Percentiles rank a stretch among this genome's conserved stretches.
These are phyloP conservation scores for Quercus tomentella DNA, from an alignment of 331 rosid genomes.

Conservation along the genomic window DNA sequence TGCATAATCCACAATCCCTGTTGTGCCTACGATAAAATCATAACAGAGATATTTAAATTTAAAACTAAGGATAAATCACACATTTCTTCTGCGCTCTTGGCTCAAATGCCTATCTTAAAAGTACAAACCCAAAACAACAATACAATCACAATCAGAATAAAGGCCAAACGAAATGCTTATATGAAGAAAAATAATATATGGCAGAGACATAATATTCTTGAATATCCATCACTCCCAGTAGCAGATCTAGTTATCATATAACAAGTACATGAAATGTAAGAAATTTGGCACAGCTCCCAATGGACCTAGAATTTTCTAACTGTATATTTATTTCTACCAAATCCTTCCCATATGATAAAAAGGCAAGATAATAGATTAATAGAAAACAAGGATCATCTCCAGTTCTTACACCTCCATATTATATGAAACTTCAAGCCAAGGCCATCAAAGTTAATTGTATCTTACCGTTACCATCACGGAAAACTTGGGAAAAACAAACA, in stretches of 20 bases:
- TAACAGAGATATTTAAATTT: not conserved
- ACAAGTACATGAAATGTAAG: not conserved
- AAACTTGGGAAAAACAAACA: slow-evolving; percentile 99
- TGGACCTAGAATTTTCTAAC: not conserved
- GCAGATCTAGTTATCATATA: not conserved
- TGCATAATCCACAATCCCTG: slow-evolving; percentile 95
- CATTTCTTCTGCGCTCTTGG: not conserved
- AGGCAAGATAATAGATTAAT: not conserved
- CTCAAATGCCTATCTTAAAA: not conserved
- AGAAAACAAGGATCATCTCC: not conserved
- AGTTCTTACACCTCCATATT: not conserved
- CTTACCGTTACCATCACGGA: slow-evolving; percentile 89
- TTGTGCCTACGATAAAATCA: slow-evolving; percentile 58
- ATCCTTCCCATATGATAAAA: not conserved
- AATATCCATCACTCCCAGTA: not conserved
- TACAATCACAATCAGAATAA: not conserved
- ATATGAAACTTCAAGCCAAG: slow-evolving; percentile 11
- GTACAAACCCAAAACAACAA: not conserved
- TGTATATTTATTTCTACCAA: not conserved
- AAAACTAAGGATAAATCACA: not conserved
- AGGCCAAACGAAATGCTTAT: not conserved
- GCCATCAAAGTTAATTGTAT: slow-evolving; percentile 10
- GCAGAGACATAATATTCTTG: not conserved
- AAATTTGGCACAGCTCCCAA: not conserved
- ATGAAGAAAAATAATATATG: not conserved